These are phyloP conservation scores for Trichoderma arundinaceum DNA, from an alignment of 2,329 filamentous ascomycete genomes.

Conservation along the genomic window DNA sequence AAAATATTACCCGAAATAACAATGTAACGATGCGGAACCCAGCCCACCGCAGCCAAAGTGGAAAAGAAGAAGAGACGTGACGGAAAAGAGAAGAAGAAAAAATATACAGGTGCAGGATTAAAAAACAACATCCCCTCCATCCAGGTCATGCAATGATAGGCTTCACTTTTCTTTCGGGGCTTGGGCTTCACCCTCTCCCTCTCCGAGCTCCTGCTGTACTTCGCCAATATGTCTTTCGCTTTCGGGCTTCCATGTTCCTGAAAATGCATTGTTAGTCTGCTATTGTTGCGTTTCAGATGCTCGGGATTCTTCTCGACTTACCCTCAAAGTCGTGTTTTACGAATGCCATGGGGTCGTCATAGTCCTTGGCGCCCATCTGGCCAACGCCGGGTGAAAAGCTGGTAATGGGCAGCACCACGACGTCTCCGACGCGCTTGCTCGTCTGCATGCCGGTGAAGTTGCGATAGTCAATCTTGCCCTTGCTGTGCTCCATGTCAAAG, in stretches of 20 bases:
- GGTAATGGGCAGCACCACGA: conserved; percentile 92
- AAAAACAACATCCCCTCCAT: not conserved
- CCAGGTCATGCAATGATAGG: conserved; percentile 20
- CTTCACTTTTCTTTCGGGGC: not conserved
- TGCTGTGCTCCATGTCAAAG: conserved; percentile 77
- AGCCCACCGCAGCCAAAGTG: conserved; percentile 18
- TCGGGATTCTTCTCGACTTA: conserved; percentile 45
- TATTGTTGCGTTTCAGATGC: no score
- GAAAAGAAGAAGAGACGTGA: not conserved
- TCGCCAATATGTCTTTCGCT: conserved; percentile 72
- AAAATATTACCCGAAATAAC: conserved; percentile 13
- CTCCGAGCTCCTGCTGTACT: conserved; percentile 35
- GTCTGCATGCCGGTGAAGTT: conserved; percentile 88
- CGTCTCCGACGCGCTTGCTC: conserved; percentile 88
- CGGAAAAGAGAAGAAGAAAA: not conserved
- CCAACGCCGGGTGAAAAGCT: conserved; percentile 94
- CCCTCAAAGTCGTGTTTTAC: conserved; percentile 97
- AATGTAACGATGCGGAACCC: conserved; percentile 22
- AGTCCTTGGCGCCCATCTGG: conserved; percentile 89
- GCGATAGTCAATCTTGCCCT: conserved; percentile 77
- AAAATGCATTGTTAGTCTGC: not conserved
- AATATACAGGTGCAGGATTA: conserved; percentile 19
- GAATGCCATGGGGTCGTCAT: conserved; percentile 94
- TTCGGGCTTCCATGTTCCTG: conserved; percentile 79
- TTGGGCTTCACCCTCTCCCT: not conserved